These are phyloP conservation scores for Heliamphora pulchella DNA, from an alignment of 179 eudicot genomes.

Conservation along the genomic window DNA sequence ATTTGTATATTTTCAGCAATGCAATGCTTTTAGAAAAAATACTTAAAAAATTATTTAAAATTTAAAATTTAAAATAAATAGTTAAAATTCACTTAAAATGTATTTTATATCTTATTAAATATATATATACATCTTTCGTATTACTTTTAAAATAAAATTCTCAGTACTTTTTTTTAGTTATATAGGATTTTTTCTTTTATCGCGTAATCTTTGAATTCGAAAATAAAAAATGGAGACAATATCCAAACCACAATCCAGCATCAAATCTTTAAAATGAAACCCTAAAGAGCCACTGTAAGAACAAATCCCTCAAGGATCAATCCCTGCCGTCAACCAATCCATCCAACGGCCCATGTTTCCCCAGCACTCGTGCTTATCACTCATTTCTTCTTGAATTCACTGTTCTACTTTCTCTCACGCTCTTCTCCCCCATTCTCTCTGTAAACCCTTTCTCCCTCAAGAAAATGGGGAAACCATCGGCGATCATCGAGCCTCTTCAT, in stretches of 20 bases:
- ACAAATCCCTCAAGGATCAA: slow-evolving; percentile 22
- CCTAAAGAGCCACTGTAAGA: slow-evolving; percentile 25
- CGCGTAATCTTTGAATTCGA: neutral
- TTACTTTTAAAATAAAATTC: too few species aligned
- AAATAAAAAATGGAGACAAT: neutral
- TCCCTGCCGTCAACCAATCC: slow-evolving; percentile 26
- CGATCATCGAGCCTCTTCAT: slow-evolving; percentile 18
- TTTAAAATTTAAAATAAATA: too few species aligned
- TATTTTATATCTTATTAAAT: too few species aligned
- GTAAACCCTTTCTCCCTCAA: slow-evolving; percentile 12
- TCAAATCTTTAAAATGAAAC: slow-evolving; percentile 22
- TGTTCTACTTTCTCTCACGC: slow-evolving; percentile 8
- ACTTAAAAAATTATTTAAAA: too few species aligned
- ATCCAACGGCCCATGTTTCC: slow-evolving; percentile 35
- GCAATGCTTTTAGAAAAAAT: too few species aligned
- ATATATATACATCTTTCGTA: too few species aligned
- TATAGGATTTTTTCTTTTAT: too few species aligned
- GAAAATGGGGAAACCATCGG: slow-evolving; percentile 29
- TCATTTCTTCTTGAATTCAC: slow-evolving; percentile 13
- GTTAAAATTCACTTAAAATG: too few species aligned
- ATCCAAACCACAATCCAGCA: slow-evolving; percentile 11
- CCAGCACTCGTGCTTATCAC: slow-evolving; percentile 42
- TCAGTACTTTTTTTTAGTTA: too few species aligned
- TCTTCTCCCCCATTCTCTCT: neutral
- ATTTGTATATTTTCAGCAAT: too few species aligned